Base-by-base conservation (phyloP, 352 stramenopile genomes). In the Phytophthora chlamydospora region DNA sequence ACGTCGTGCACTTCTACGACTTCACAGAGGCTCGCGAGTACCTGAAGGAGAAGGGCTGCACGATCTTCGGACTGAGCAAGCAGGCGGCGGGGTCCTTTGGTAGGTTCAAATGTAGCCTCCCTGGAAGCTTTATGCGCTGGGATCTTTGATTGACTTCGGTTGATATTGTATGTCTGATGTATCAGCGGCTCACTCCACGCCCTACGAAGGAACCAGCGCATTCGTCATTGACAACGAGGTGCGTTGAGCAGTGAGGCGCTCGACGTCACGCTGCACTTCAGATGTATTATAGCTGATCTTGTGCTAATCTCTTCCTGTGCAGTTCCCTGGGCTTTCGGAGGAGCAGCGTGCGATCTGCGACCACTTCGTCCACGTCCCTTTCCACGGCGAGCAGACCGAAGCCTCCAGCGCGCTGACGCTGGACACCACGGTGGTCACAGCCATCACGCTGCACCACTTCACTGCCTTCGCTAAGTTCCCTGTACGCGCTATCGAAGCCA, bases 191-290 rank as follows among this genome's bases (percentile, higher is more conserved):
- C 80, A 92, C 49, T 42, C 70, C 33, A 72, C 63, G n/a, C 57
- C 71, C 0, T 90, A 85, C 55, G 32, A 62, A 19, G 75, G 77
- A 27, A 82, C 75, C 19, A 90, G 73, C 16, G 84, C 84, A 39
- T 93, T 93, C 36, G 78, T 93, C 51, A 68, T 93, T 38, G 80
- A 85, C 66, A 93, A 93, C 55, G 84, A 93, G 70, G 78, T 83
- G 24, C 16, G 67, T 56, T 41, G 5, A 21, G 12, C 35, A 35
- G 35, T 53, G 35, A 55, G 34, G 17, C 21, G 44, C 9, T 2
- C 32, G 6, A 55, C 35, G 32, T 48, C 39, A 52, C 47, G 32
- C 45, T 38, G 52, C 13, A 44, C 3, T 12, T 32, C 10, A 17
- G 3, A 3, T 19, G 27, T 31, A 31, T 31, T 31, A 31, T 48